Evolutionary conservation across 805 yeast genomes (phyloP), one percentile per base, ranked within the genome.

Genomic region (Saccharomycopsis schoenii): DNA sequence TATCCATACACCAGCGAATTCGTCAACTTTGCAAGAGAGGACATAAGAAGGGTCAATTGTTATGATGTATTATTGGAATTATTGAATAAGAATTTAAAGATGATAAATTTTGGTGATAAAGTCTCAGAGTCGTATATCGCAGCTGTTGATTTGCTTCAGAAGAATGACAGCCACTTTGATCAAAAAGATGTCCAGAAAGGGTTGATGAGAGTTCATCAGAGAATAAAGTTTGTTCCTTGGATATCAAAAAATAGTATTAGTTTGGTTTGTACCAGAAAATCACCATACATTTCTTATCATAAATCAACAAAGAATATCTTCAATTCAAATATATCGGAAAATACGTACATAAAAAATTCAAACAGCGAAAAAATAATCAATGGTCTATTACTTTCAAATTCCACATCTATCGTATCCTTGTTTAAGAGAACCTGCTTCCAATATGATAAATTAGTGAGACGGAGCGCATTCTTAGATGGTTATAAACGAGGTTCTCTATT

Each of bases 51-150:
- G 68, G 80, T 88, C 40, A 86, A 92, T 10, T 93, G 91, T 12
- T 84, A 89, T 67, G 99, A 94, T 68, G 88, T 92, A 40, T 77
- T 93, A 66, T 74, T 96, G 51, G 94, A 96, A 63, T 75, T 94
- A 29, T 74, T 90, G 39, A 93, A 89, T 71, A 89, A 85, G 63
- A 84, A 87, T 65, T 80, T 86, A 66, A 82, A 88, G 59, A 83
- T 93, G 88, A 85, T 90, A 57, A 75, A 78, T 15, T 66, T 78
- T 66, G 71, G 76, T 61, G 72, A 70, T 2, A 74, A 71, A 36
- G 76, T 72, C 61, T 77, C 70, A 36, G 77, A 82, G 47, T 74
- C 78, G 43, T 88, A 88, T 70, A 77, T 91, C 11, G 80, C 96
- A 9, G 79, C 88, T 63, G 76, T 89, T 58, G 86, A 89, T 76